Percentiles rank a stretch among this genome's conserved stretches.
Conservation (phyloP, 2,329 filamentous ascomycete genomes). For the Polychaeton citri region DNA sequence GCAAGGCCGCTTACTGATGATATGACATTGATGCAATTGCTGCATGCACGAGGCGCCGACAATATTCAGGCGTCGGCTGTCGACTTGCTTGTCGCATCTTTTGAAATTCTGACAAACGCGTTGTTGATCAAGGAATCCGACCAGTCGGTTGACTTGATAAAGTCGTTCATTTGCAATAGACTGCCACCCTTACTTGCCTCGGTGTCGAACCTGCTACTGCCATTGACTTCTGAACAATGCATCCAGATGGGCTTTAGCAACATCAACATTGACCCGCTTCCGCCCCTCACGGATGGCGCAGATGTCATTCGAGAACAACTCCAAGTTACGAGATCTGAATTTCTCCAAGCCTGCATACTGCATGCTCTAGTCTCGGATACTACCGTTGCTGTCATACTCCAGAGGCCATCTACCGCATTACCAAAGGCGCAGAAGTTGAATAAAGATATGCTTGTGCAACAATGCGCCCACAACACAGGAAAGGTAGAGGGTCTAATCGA, state of each 20-base stretch:
- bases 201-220: constrained; percentile 45
- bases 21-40: constrained; percentile 58
- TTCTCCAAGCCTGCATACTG: constrained; percentile 79
- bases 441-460: constrained; percentile 64
- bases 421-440: constrained; percentile 61
- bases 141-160: constrained; percentile 55
- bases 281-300: constrained; percentile 47
- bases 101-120: constrained; percentile 78
- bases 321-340: constrained; percentile 62
- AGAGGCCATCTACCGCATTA: constrained; percentile 67
- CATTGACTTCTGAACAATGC: constrained; percentile 48
- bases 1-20: constrained; percentile 78
- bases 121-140: constrained; percentile 56
- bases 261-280: constrained; percentile 53
- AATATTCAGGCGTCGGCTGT: constrained; percentile 65
- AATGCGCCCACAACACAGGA: constrained; percentile 65
- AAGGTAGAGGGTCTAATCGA: constrained; percentile 62
- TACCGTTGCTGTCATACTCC: constrained; percentile 66
- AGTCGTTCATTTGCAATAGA: constrained; percentile 74
- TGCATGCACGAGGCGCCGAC: constrained; percentile 76
- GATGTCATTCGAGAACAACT: constrained; percentile 43
- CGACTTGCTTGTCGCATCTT: constrained; percentile 75
- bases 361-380: constrained; percentile 71
- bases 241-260: constrained; percentile 52
- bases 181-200: constrained; percentile 48